phyloP scores from a whole-genome alignment of 768 basidiomycete genomes.

The Lactarius akahatsu region DNA sequence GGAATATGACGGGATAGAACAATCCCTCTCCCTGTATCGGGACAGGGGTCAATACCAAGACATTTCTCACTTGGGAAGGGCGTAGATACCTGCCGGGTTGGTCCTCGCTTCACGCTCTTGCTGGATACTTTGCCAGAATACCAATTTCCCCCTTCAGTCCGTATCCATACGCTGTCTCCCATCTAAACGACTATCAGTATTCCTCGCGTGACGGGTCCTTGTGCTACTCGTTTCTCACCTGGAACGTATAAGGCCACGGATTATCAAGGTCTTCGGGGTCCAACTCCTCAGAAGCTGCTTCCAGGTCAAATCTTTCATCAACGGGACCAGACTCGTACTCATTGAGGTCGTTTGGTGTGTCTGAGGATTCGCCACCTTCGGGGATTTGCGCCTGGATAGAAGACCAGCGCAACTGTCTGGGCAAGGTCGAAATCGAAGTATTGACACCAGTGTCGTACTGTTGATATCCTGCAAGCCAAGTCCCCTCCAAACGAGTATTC shows the following conservation, averaged over 20 bases:
- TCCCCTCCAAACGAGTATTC: conserved; percentile 1
- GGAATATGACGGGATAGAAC: conserved; percentile 28
- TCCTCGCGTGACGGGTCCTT: background rate
- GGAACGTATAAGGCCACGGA: conserved; percentile 28
- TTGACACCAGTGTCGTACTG: conserved; percentile 2
- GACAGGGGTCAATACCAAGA: background rate
- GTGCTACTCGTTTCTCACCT: conserved; percentile 7
- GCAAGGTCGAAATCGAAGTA: background rate
- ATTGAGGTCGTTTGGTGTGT: background rate
- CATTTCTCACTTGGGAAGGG: background rate
- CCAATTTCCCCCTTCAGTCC: conserved; percentile 27
- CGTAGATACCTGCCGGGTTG: conserved; percentile 25
- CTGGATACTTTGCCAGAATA: conserved; percentile 25
- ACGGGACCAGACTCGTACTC: conserved; percentile 2
- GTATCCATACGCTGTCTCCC: conserved; percentile 28
- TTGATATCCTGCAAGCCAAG: background rate
- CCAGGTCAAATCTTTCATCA: conserved; percentile 13
- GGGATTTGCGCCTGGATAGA: conserved; percentile 9
- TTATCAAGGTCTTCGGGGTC: conserved; percentile 28
- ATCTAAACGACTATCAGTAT: conserved; percentile 16
- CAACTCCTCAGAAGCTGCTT: conserved; percentile 13
- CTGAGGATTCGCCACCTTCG: conserved; percentile 7
- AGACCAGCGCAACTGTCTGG: background rate
- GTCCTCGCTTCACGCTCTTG: conserved; percentile 20
- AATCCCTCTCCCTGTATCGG: conserved; percentile 22